Percentiles rank a stretch among this genome's conserved stretches.
Evolutionary conservation across 345 rosid genomes (phyloP).

Genomic region (Gossypium mustelinum): DNA sequence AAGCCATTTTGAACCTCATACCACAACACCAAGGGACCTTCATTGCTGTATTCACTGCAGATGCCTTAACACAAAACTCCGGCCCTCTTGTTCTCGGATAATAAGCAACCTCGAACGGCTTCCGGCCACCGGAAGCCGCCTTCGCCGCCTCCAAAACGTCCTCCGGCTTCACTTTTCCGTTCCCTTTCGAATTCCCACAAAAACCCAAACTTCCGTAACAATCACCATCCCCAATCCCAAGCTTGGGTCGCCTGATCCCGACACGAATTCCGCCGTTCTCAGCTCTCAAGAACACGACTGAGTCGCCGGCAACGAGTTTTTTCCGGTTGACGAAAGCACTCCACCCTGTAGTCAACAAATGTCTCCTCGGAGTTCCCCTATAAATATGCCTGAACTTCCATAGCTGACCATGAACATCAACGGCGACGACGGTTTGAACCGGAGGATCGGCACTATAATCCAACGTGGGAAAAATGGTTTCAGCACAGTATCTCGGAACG

Average conservation of each 20-base stretch:
- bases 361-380: slow-evolving; percentile 93
- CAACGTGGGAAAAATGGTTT: slow-evolving; percentile 81
- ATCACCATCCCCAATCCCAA: slow-evolving; percentile 36
- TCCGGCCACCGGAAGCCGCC: slow-evolving; percentile 53
- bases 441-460: slow-evolving; percentile 92
- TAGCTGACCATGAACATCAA: slow-evolving; percentile 80
- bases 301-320: slow-evolving; percentile 88
- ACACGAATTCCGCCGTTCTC: slow-evolving; percentile 77
- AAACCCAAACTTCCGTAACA: slow-evolving; percentile 52
- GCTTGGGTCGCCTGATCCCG: slow-evolving; percentile 78
- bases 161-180: slow-evolving; percentile 53
- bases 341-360: slow-evolving; percentile 92
- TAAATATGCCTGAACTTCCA: slow-evolving; percentile 96
- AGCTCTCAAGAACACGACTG: slow-evolving; percentile 79
- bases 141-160: slow-evolving; percentile 60
- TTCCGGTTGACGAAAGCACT: slow-evolving; percentile 90
- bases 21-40: slow-evolving; percentile 76
- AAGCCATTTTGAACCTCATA: slow-evolving; percentile 96
- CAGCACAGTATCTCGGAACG: slow-evolving; percentile 94
- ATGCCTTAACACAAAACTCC: slow-evolving; percentile 73
- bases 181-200: slow-evolving; percentile 30
- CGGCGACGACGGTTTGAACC: slow-evolving; percentile 75
- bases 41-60: slow-evolving; percentile 63
- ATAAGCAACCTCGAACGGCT: slow-evolving; percentile 66
- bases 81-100: slow-evolving; percentile 80